Percentiles rank a stretch among this genome's conserved stretches.
phyloP scores from a whole-genome alignment of 2,329 filamentous ascomycete species.

The Lasiodiplodia theobromae region DNA sequence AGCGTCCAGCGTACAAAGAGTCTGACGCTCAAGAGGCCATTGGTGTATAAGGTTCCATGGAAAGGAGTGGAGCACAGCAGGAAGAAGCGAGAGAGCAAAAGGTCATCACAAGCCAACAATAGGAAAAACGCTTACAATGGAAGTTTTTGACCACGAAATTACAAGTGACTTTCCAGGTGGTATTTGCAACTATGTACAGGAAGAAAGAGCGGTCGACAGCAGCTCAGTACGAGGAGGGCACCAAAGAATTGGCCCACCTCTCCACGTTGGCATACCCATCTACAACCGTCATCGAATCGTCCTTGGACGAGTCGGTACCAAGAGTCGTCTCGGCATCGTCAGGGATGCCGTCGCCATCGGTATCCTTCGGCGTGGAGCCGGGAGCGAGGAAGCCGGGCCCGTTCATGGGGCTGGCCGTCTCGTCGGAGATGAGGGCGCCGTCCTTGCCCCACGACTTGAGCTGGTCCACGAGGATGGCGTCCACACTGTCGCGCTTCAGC shows the following conservation, averaged over 20 bases:
- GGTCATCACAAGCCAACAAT: too few relatives aligned
- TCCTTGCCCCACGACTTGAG: conserved; percentile 55
- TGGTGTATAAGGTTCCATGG: background rate
- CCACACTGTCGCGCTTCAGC: conserved; percentile 54
- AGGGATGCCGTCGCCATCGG: conserved; percentile 60
- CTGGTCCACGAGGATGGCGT: conserved; percentile 52
- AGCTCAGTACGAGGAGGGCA: conserved; percentile 38
- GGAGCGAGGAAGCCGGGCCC: conserved; percentile 50
- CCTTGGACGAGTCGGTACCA: conserved; percentile 45
- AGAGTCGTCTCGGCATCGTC: conserved; percentile 57
- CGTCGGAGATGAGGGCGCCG: conserved; percentile 56
- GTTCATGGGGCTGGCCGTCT: conserved; percentile 51
- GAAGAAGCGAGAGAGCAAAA: too few relatives aligned
- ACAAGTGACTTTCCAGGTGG: too few relatives aligned
- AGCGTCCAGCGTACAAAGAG: background rate
- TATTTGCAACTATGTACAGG: background rate
- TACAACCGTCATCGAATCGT: conserved; percentile 52
- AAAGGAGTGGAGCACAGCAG: background rate
- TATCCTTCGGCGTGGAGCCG: conserved; percentile 51
- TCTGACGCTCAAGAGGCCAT: background rate
- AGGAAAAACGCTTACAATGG: too few relatives aligned
- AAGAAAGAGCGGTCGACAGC: background rate
- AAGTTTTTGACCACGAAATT: too few relatives aligned
- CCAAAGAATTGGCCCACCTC: conserved; percentile 59
- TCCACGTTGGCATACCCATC: conserved; percentile 57